Conservation (phyloP, 345 rosid genomes). For the Hibiscus mutabilis region DNA sequence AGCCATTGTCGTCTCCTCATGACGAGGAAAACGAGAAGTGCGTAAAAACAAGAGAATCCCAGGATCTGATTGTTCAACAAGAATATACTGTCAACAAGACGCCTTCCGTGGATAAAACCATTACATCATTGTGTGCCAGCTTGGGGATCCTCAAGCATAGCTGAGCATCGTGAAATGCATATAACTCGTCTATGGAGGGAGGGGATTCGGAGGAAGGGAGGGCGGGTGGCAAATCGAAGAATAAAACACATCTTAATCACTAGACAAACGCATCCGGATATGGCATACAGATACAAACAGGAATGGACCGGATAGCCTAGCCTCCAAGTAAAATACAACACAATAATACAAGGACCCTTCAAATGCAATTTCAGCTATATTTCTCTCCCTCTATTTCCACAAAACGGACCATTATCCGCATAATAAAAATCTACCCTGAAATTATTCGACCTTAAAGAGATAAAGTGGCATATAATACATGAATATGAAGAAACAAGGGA, state of each 20-base stretch:
- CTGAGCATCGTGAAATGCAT: neutral
- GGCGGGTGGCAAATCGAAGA: neutral
- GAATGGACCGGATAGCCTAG: slow-evolving; percentile 1
- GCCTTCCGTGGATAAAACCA: neutral
- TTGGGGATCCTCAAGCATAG: neutral
- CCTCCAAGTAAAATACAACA: slow-evolving; percentile 21
- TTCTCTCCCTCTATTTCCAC: slow-evolving; percentile 16
- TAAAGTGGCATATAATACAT: slow-evolving; percentile 3
- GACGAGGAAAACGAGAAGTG: neutral
- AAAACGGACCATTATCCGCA: slow-evolving; percentile 19
- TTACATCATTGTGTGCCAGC: neutral
- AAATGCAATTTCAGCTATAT: neutral
- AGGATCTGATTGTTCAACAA: neutral
- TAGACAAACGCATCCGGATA: neutral
- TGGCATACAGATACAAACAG: neutral
- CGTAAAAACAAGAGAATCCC: neutral
- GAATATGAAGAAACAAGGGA: neutral
- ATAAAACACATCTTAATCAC: neutral
- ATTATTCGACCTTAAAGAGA: slow-evolving; percentile 10
- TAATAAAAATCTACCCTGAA: slow-evolving; percentile 9
- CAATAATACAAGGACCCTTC: slow-evolving; percentile 19
- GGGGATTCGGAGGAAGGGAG: neutral
- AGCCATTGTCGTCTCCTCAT: no score
- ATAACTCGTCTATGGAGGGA: neutral
- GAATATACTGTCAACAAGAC: no score